A percentile compares a stretch with the other conserved stretches of the same genome.
These are phyloP conservation scores for Secale cereale DNA, from an alignment of 176 grass and related monocot species.

Conservation along the genomic window DNA sequence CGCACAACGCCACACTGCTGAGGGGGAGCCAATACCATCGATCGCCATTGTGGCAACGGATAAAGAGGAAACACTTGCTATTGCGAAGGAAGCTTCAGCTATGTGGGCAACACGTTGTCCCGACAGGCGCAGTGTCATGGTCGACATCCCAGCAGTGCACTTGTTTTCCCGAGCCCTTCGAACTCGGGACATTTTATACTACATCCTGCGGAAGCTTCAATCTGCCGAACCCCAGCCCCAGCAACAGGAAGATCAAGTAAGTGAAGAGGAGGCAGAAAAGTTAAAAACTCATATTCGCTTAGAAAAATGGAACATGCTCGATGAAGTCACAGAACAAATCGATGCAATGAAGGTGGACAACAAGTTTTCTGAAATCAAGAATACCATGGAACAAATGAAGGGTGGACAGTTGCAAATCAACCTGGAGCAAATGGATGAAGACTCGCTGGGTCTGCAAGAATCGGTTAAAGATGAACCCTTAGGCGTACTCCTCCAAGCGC, in stretches of 20 bases:
- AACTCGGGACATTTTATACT: conserved; percentile 17
- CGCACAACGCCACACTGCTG: not conserved
- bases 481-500: not conserved
- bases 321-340: not conserved
- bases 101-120: not conserved
- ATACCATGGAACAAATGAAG: not conserved
- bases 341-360: not conserved
- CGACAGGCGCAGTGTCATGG: not conserved
- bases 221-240: not conserved
- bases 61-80: not conserved
- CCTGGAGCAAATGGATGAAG: not conserved
- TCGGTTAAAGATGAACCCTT: not conserved
- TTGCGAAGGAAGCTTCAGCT: not conserved
- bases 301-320: not conserved
- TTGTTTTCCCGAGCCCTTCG: not conserved
- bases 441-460: not conserved
- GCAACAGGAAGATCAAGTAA: not conserved
- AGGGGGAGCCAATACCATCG: not conserved
- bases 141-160: not conserved
- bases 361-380: not conserved
- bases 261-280: too few relatives aligned
- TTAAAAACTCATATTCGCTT: not conserved
- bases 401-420: not conserved
- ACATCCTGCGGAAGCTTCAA: conserved; percentile 4
- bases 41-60: not conserved